phyloP scores from a whole-genome alignment of 2,329 filamentous ascomycete species.

The Fusarium nodosum region DNA sequence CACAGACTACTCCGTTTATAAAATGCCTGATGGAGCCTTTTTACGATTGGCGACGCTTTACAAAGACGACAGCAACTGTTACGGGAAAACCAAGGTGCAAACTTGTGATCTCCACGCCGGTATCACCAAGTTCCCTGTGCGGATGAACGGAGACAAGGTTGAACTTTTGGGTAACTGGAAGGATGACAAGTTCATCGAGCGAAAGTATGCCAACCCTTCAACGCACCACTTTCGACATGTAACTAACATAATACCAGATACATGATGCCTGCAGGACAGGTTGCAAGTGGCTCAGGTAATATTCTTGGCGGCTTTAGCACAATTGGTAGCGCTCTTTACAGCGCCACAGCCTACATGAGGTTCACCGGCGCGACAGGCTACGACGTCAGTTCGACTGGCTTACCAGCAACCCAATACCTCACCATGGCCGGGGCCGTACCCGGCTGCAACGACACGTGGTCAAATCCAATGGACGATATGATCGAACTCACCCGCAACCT shows the following conservation, averaged over 20 bases:
- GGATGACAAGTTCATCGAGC: slow-evolving; percentile 38
- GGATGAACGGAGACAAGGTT: slow-evolving; percentile 12
- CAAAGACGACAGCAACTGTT: slow-evolving; percentile 29
- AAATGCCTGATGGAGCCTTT: slow-evolving; percentile 30
- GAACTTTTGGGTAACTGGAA: slow-evolving; percentile 33
- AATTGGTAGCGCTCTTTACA: slow-evolving; percentile 24
- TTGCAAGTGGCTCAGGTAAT: slow-evolving; percentile 24
- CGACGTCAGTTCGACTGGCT: slow-evolving; percentile 11
- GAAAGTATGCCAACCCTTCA: slow-evolving; percentile 18
- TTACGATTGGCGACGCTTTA: slow-evolving; percentile 35
- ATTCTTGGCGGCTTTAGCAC: slow-evolving; percentile 39
- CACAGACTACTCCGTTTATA: not conserved
- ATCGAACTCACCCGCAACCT: slow-evolving; percentile 44
- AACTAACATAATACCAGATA: slow-evolving; percentile 28
- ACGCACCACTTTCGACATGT: accelerated
- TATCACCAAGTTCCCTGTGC: slow-evolving; percentile 29
- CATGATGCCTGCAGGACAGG: slow-evolving; percentile 27
- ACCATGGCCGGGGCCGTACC: slow-evolving; percentile 28
- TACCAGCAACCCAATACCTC: slow-evolving; percentile 41
- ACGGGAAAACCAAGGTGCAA: slow-evolving; percentile 30
- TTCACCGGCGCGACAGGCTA: slow-evolving; percentile 41
- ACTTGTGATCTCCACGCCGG: slow-evolving; percentile 43
- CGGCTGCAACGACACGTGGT: slow-evolving; percentile 28
- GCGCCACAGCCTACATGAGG: slow-evolving; percentile 22
- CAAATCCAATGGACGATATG: slow-evolving; percentile 43